These are phyloP conservation scores for Tetrahymena thermophila DNA, from an alignment of 73 alveolate genomes.

Conservation along the genomic window DNA sequence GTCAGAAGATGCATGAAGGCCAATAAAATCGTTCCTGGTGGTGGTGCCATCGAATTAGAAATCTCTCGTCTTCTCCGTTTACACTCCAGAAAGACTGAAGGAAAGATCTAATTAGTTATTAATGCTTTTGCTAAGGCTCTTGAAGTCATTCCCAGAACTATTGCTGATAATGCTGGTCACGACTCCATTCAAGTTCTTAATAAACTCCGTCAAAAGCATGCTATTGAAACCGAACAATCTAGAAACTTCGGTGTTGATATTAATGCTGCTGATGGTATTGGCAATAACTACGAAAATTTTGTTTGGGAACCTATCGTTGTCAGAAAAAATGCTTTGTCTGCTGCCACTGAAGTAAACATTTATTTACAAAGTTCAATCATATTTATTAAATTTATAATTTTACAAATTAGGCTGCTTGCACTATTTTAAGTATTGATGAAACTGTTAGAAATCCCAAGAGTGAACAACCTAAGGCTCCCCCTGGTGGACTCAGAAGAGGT, in stretches of 20 bases:
- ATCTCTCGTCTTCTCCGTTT: slow-evolving; percentile 85
- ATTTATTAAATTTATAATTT: not conserved
- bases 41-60: slow-evolving; percentile 94
- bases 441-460: slow-evolving; percentile 81
- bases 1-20: slow-evolving; percentile 87
- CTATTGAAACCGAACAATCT: slow-evolving; percentile 74
- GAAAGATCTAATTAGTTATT: slow-evolving; percentile 85
- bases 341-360: slow-evolving; percentile 68
- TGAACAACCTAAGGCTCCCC: slow-evolving; percentile 41
- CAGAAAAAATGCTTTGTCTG: slow-evolving; percentile 67
- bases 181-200: slow-evolving; percentile 70
- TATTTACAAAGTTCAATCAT: not conserved
- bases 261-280: slow-evolving; percentile 43
- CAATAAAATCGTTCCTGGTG: slow-evolving; percentile 77
- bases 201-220: slow-evolving; percentile 90
- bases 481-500: not conserved
- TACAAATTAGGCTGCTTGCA: slow-evolving; percentile 76
- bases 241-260: slow-evolving; percentile 95
- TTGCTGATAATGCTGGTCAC: slow-evolving; percentile 95
- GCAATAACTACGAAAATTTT: slow-evolving; percentile 61
- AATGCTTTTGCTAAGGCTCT: slow-evolving; percentile 89
- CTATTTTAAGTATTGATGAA: slow-evolving; percentile 91
- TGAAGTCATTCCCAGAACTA: slow-evolving; percentile 92
- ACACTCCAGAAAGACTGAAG: slow-evolving; percentile 62
- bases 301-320: slow-evolving; percentile 82